Base-by-base conservation (phyloP, 331 rosid species). In the Quercus phellos region DNA sequence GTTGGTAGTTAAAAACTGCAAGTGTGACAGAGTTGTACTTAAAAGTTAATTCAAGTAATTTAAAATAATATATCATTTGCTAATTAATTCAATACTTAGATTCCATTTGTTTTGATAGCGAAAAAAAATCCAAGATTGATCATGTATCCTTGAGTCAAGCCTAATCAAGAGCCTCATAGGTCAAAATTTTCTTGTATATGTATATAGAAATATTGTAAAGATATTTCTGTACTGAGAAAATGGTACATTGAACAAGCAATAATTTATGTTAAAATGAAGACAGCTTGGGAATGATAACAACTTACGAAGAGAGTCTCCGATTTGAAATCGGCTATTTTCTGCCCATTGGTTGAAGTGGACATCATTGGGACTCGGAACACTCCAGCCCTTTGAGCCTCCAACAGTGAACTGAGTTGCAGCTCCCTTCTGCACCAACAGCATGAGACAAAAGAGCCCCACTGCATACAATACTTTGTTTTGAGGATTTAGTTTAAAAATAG, bases 341-440 rank as follows among this genome's bases (percentile, higher is more conserved):
- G 97, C 97, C 97, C 97, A 90, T 80, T 85, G 92, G 82, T 78
- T 84, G 58, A 78, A 89, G 72, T 78, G 79, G 5, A 80, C 71
- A 42, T 73, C 54, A 80, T 46, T 83, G 56, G 92, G 68, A 68
- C 85, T 84, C 68, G 94, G 93, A 51, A 56, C 80, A 80, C 72
- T 22, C 96, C 97, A 92, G 70, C 89, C 96, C 78, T 83, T 88
- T 59, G 91, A 84, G 27, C 91, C 97, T 34, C 98, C 91, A 34
- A 87, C 68, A 8, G 84, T 55, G 17, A 92, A 89, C 19, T 86
- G 78, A 70, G 72, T 77, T 51, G 92, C 89, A 75, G 70, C 75
- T 85, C 87, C 82, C 46, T 77, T 71, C 17, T 81, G 88, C 77
- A 88, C 58, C 79, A 89, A 82, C 77, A 89, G 22, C 55, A 80